These are phyloP conservation scores for Dothiorella sarmentorum DNA, from an alignment of 2,329 filamentous ascomycete species.

Conservation along the genomic window DNA sequence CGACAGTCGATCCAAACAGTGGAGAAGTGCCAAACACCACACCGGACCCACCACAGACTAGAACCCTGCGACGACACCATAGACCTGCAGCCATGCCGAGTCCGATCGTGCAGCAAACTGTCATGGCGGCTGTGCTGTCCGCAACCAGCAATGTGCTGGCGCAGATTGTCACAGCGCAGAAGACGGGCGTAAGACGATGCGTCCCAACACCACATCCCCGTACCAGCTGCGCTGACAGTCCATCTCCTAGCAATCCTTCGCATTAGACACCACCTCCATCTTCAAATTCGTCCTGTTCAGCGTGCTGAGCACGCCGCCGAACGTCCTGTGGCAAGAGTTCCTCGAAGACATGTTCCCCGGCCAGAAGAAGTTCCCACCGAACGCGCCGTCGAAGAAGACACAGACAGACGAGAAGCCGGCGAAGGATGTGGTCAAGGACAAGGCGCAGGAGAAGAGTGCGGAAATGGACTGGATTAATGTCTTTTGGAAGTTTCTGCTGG, in stretches of 20 bases:
- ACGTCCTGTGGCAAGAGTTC: constrained; percentile 81
- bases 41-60: not conserved
- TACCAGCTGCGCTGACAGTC: constrained; percentile 8
- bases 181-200: constrained; percentile 49
- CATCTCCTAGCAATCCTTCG: constrained; percentile 52
- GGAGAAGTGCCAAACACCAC: too few species aligned
- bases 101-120: constrained; percentile 26
- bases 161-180: constrained; percentile 64
- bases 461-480: constrained; percentile 54
- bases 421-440: constrained; percentile 23
- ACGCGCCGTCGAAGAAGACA: constrained; percentile 18
- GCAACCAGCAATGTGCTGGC: constrained; percentile 70
- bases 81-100: not conserved
- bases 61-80: not conserved
- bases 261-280: constrained; percentile 64
- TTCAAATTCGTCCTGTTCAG: constrained; percentile 75
- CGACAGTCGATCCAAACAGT: too few species aligned
- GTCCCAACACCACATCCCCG: not conserved
- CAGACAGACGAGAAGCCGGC: constrained; percentile 29
- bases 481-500: constrained; percentile 62
- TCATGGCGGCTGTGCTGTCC: constrained; percentile 64
- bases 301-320: constrained; percentile 71
- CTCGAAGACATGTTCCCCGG: constrained; percentile 74
- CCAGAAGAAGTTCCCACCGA: constrained; percentile 27
- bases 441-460: constrained; percentile 37